A percentile compares a stretch with the other conserved stretches of the same genome.
Conservation (phyloP, 345 rosid species). For the Citrus glauca region DNA sequence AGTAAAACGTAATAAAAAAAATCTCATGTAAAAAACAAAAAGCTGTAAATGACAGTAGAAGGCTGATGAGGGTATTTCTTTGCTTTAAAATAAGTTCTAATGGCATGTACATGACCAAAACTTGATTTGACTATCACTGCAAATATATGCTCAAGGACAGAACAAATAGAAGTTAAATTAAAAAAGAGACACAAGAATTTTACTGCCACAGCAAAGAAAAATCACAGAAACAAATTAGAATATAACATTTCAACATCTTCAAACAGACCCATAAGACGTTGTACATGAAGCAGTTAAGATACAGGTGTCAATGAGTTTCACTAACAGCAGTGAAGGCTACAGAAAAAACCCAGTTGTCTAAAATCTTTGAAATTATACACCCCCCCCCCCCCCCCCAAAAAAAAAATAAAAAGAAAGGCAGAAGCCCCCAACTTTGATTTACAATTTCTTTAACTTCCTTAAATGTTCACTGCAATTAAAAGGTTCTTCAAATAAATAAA, state of each 20-base stretch:
- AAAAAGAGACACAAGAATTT: background rate
- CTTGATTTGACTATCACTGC: background rate
- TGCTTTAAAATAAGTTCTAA: background rate
- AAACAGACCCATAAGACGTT: background rate
- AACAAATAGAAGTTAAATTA: background rate
- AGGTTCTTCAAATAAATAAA: background rate
- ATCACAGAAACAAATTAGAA: background rate
- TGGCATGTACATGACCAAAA: background rate
- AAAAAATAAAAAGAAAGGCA: too few species aligned
- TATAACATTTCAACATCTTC: background rate
- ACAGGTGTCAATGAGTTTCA: background rate
- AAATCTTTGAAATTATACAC: background rate
- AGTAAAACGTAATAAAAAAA: background rate
- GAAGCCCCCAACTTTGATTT: background rate
- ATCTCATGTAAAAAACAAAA: background rate
- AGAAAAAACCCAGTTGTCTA: background rate
- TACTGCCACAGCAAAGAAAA: background rate
- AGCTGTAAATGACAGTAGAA: background rate
- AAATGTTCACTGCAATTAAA: background rate
- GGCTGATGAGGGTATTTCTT: background rate
- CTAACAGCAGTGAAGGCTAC: background rate
- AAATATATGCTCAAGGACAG: background rate
- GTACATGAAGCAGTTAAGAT: background rate
- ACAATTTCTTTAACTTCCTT: background rate
- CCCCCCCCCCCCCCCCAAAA: background rate